A percentile compares a stretch with the other conserved stretches of the same genome.
These are phyloP conservation scores for Heliosperma pusillum DNA, from an alignment of 148 eudicot genomes.

Conservation along the genomic window DNA sequence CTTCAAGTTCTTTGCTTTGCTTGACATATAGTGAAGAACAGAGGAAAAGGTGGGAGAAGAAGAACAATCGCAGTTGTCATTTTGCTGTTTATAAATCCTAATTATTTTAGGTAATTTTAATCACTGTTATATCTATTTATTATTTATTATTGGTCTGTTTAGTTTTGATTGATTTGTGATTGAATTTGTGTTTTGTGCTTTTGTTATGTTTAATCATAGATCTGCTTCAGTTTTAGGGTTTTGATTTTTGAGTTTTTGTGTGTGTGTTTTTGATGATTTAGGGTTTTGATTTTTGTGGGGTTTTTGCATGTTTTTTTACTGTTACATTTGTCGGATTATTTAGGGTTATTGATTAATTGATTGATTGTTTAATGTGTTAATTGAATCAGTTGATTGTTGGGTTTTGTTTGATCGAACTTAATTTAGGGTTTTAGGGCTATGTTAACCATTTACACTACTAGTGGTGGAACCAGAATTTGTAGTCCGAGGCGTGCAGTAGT, in stretches of 20 bases:
- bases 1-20: not conserved
- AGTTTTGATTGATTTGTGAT: not conserved
- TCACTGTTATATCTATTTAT: not conserved
- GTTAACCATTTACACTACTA: not conserved
- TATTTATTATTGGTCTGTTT: not conserved
- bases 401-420: not conserved
- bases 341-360: not conserved
- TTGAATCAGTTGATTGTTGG: not conserved
- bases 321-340: not conserved
- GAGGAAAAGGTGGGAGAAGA: not conserved
- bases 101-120: constrained; percentile 4
- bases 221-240: constrained; percentile 21
- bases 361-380: not conserved
- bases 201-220: not conserved
- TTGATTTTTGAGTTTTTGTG: not conserved
- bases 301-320: not conserved
- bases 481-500: not conserved
- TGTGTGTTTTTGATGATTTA: not conserved
- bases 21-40: too few species aligned
- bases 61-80: not conserved
- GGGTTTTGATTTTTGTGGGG: not conserved
- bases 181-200: not conserved
- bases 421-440: not conserved
- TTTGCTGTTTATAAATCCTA: too few species aligned
- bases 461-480: not conserved